phyloP scores from a whole-genome alignment of 169 alveolate genomes.

The Eimeria sp. region DNA sequence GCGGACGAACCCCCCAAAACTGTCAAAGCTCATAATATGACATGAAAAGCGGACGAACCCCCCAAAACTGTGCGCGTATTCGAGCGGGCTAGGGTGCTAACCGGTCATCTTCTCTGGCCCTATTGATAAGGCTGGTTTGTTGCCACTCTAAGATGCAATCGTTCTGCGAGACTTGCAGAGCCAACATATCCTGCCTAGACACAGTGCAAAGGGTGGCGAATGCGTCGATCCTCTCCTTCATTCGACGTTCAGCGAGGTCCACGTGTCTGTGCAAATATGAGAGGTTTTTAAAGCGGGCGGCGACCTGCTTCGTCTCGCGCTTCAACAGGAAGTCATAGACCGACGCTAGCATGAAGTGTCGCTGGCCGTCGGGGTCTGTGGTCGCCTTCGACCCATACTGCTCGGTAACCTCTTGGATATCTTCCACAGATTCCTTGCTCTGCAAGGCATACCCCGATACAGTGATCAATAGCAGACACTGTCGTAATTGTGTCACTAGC shows the following conservation, averaged over 20 bases:
- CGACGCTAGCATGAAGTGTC: conserved; percentile 72
- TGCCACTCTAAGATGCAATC: conserved; percentile 53
- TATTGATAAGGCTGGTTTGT: neutral
- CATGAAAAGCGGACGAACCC: neutral
- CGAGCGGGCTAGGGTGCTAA: neutral
- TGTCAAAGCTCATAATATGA: neutral
- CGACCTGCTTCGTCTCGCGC: conserved; percentile 46
- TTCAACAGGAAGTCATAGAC: conserved; percentile 58
- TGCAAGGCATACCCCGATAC: neutral
- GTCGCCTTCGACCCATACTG: conserved; percentile 35
- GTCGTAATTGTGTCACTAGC: neutral
- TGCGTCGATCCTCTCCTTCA: conserved; percentile 20
- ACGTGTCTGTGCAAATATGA: conserved; percentile 65
- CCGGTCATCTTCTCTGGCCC: conserved; percentile 53
- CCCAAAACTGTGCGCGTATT: neutral
- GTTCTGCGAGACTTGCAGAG: conserved; percentile 30
- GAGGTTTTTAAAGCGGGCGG: conserved; percentile 44
- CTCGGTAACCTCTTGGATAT: neutral
- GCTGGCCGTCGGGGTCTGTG: conserved; percentile 43
- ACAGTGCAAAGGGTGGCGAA: conserved; percentile 1
- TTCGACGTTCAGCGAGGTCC: conserved; percentile 69
- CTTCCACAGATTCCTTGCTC: conserved; percentile 43
- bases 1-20: neutral
- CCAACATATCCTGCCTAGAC: conserved; percentile 41
- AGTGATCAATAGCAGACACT: neutral